Percentiles rank a stretch among this genome's conserved stretches.
Evolutionary conservation across 805 yeast genomes (phyloP).

Genomic region (Yarrowia porcina): DNA sequence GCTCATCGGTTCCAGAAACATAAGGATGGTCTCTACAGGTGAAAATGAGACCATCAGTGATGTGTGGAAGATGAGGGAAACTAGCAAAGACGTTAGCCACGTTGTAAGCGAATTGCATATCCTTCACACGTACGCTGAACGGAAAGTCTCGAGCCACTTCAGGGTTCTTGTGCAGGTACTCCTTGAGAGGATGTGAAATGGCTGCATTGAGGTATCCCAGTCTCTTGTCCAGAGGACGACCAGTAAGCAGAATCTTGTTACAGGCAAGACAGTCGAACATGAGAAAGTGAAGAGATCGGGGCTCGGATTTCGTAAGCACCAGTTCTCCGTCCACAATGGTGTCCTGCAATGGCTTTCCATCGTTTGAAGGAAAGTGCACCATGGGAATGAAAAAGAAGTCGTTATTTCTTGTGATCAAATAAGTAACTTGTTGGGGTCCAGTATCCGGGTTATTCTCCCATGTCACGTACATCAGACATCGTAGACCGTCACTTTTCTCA

Average conservation of each 20-base stretch:
- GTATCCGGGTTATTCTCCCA: constrained; percentile 47
- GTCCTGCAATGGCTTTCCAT: constrained; percentile 70
- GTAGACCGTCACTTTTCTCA: constrained; percentile 90
- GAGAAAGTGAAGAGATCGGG: constrained; percentile 60
- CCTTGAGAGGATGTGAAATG: constrained; percentile 77
- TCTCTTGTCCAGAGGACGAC: constrained; percentile 72
- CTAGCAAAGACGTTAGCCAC: constrained; percentile 70
- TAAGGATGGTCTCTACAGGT: constrained; percentile 90
- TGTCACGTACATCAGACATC: constrained; percentile 66
- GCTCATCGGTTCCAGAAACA: constrained; percentile 80
- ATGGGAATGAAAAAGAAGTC: constrained; percentile 74
- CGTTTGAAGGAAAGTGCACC: constrained; percentile 72
- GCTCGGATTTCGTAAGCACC: constrained; percentile 48
- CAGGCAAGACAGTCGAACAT: constrained; percentile 85
- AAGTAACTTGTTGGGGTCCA: constrained; percentile 70
- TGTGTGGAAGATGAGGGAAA: constrained; percentile 69
- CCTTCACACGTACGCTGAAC: constrained; percentile 79
- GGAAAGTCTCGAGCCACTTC: constrained; percentile 74
- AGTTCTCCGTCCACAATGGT: constrained; percentile 93
- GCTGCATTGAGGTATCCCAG: constrained; percentile 81
- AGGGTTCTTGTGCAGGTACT: constrained; percentile 65
- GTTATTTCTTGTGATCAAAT: constrained; percentile 82
- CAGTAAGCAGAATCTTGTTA: constrained; percentile 68
- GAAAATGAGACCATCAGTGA: constrained; percentile 89
- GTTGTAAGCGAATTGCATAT: constrained; percentile 81